phyloP scores from a whole-genome alignment of 2,329 filamentous ascomycete species.

The Coniochaeta sp. region DNA sequence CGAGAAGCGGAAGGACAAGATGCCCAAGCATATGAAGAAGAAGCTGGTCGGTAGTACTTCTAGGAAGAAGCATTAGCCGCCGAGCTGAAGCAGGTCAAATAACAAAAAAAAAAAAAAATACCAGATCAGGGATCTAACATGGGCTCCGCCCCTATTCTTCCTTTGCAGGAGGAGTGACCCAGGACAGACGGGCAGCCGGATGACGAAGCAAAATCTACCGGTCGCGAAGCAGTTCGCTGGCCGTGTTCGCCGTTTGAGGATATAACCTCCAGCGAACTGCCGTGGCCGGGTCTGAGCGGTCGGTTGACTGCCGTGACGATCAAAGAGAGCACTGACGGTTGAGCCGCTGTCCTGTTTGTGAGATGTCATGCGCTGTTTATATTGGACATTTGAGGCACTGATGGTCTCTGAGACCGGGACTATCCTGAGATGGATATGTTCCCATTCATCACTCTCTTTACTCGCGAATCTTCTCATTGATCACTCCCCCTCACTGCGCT shows the following conservation, averaged over 20 bases:
- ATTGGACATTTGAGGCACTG: background rate
- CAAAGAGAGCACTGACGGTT: constrained; percentile 54
- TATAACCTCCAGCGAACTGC: constrained; percentile 29
- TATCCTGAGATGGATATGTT: too few relatives aligned
- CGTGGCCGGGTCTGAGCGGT: constrained; percentile 29
- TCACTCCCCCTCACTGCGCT: too few relatives aligned
- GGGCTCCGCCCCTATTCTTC: too few relatives aligned
- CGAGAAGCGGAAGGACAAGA: constrained; percentile 89
- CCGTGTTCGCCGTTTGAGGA: constrained; percentile 14
- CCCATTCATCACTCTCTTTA: too few relatives aligned
- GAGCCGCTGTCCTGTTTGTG: background rate
- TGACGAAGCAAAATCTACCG: constrained; percentile 18
- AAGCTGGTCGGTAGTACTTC: constrained; percentile 61
- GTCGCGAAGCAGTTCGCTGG: constrained; percentile 6
- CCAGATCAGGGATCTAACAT: background rate
- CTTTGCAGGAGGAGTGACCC: too few relatives aligned
- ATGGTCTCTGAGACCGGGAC: too few relatives aligned
- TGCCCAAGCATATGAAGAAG: constrained; percentile 95
- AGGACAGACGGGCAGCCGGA: constrained; percentile 11
- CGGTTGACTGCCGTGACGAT: constrained; percentile 36
- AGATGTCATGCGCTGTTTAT: background rate
- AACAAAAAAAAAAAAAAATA: too few relatives aligned
- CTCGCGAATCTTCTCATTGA: too few relatives aligned
- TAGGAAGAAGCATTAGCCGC: constrained; percentile 54
- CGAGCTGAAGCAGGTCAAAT: background rate